Evolutionary conservation across 257 asterid genomes (phyloP), one percentile per base, ranked within the genome.

Genomic region (Solanum dulcamara): DNA sequence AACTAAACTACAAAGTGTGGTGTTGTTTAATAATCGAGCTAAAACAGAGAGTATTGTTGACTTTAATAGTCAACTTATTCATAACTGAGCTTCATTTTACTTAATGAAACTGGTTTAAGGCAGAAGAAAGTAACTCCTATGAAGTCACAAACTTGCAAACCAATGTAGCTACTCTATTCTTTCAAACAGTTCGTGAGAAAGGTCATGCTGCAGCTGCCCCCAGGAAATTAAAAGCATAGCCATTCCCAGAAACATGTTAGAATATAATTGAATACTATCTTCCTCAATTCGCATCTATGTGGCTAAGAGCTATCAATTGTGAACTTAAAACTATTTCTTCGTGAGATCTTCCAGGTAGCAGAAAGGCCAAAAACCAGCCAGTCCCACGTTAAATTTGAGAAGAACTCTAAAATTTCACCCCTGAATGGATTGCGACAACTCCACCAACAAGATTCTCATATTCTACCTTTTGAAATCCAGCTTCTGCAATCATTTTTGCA

Each of bases 371-470:
- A 74, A 66, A 46, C 42, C 38, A 26, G 81, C 9, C 42, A 46
- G 83, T 26, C 62, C 3, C 64, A 5, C 17, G 6, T 8, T 77
- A 77, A 10, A 24, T 77, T 77, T 48, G 62, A 44, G 32, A 3
- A 37, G 11, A 75, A 64, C 60, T 81, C 90, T 92, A 94, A 48
- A 96, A 88, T 90, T 96, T 96, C 53, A 94, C 86, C 84, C 95
- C 98, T 2, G 98, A 96, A 88, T 96, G 98, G 87, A 96, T 91
- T 60, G 99, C 96, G 10, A 93, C 97, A n/a, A 96, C 98, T 67
- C 99, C 98, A 80, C 97, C 98, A 17, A 95, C 97, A 44, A 96
- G 97, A 85, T 94, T 96, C 90, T 95, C 98, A 68, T 95, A 95
- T 90, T 95, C 98, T 79, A 96, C 98, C 90, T 93, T 94, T 91